Conservation (phyloP, 352 stramenopile genomes). For the Globisporangium heterothallicum region DNA sequence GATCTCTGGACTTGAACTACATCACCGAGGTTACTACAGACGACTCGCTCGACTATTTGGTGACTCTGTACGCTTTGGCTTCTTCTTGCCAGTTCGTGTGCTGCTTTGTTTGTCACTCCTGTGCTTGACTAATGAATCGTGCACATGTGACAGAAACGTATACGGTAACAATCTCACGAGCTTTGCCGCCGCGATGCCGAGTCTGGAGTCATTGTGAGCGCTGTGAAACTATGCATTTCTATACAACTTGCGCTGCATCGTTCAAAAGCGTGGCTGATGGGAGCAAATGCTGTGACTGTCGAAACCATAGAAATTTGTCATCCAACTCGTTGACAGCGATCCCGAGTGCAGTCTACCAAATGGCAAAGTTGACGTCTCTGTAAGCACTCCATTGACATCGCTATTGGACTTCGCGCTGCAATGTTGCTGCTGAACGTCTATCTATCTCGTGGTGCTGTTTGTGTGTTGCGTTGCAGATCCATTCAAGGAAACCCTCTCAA, state of each 20-base stretch:
- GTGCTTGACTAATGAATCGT: slow-evolving; percentile 16
- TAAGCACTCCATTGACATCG: too few species aligned
- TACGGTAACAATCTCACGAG: slow-evolving; percentile 43
- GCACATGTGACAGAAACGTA: slow-evolving; percentile 32
- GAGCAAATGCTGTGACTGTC: not conserved
- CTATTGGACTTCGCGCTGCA: too few species aligned
- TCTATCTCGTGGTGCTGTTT: too few species aligned
- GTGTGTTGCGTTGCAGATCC: slow-evolving; percentile 17
- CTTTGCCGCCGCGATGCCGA: slow-evolving; percentile 38
- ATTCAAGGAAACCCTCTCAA: slow-evolving; percentile 7
- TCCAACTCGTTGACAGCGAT: slow-evolving; percentile 48
- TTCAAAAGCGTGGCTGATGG: not conserved
- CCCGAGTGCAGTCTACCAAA: slow-evolving; percentile 38
- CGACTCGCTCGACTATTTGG: slow-evolving; percentile 3
- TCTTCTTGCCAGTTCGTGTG: too few species aligned
- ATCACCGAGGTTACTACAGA: slow-evolving; percentile 1
- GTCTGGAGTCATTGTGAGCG: slow-evolving; percentile 42
- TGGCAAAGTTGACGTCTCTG: slow-evolving; percentile 33
- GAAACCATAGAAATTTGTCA: slow-evolving; percentile 33
- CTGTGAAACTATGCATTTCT: not conserved
- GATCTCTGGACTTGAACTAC: slow-evolving; percentile 12
- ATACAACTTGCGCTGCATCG: too few species aligned
- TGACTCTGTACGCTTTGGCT: slow-evolving; percentile 10
- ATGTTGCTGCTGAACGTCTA: too few species aligned
- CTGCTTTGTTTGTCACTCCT: not conserved